These are phyloP conservation scores for Pythium pectinolyticum DNA, from an alignment of 352 stramenopile species.

Conservation along the genomic window DNA sequence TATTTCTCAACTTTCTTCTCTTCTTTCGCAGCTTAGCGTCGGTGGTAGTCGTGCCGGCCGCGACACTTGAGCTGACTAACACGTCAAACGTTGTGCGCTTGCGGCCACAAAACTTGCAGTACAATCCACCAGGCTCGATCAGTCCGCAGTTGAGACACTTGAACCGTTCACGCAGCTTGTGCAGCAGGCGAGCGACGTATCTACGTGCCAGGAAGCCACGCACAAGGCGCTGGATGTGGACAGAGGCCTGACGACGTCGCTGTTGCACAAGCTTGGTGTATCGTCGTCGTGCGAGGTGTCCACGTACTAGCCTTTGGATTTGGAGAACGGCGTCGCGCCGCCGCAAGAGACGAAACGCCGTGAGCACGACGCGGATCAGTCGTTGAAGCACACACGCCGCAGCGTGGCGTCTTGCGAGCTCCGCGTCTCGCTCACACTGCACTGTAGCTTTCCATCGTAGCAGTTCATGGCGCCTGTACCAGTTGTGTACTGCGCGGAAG, in stretches of 20 bases:
- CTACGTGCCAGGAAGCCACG: constrained; percentile 30
- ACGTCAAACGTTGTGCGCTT: constrained; percentile 36
- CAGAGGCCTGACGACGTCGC: constrained; percentile 17
- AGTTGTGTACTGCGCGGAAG: background rate
- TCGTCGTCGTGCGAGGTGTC: background rate
- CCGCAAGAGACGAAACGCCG: constrained; percentile 23
- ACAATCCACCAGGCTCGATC: constrained; percentile 52
- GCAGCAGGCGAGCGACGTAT: constrained; percentile 25
- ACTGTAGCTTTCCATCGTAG: background rate
- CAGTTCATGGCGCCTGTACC: background rate
- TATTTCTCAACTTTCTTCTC: background rate
- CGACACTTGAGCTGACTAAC: constrained; percentile 1
- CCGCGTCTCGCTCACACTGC: background rate
- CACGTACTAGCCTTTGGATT: constrained; percentile 26
- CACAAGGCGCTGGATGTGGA: constrained; percentile 29
- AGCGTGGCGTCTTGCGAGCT: background rate
- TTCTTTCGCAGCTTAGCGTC: constrained; percentile 18
- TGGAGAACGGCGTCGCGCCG: constrained; percentile 12
- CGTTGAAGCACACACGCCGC: constrained; percentile 25
- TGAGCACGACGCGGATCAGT: constrained; percentile 25
- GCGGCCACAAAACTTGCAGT: constrained; percentile 71
- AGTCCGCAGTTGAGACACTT: constrained; percentile 55
- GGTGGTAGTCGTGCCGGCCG: constrained; percentile 1
- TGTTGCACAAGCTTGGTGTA: background rate
- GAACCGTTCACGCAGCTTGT: constrained; percentile 49